Evolutionary conservation across 768 basidiomycete species (phyloP), one percentile per base, ranked within the genome.

Genomic region (Cubamyces sp.): DNA sequence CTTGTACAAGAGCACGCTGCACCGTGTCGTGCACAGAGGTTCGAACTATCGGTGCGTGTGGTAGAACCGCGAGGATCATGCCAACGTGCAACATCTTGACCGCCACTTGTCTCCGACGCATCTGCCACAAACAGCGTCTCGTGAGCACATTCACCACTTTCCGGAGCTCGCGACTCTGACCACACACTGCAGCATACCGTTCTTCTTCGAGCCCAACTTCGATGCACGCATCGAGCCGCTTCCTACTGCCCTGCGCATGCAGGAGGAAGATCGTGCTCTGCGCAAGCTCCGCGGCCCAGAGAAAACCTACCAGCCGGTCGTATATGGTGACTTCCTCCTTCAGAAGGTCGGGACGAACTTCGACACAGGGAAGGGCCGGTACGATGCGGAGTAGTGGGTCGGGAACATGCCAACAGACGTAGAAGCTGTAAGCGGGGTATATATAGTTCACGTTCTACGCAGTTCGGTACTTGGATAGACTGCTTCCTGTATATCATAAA

Each of bases 131-230:
- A 1, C 69, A 91, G 90, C 9, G 83, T 95, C 42, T 94, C 92
- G 87, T 92, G 74, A 66, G 91, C 64, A 6, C 19, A 50, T 42
- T 21, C 34, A 25, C 28, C 11, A 37, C 19, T 7, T 46, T 15
- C 50, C 8, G 3, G 18, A 18, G 30, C 45, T 25, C 48, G 39
- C 7, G 19, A 11, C 9, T 42, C 28, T 12, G 16, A n/a, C 15
- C 1, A 30, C 15, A 12, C n/a, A 28, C n/a, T 16, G 7, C 59
- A 93, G 91, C 9, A 82, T 96, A 19, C 95, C 95, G 0, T 96
- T 96, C 77, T 97, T 97, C 81, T 96, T 91, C 65, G 95, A 96
- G 73, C 94, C 95, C 0, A 92, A 91, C 60, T 94, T 92, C 68
- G 78, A 87, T 61, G 90, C 94, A 0, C 60, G 77, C 1, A 77